phyloP scores from a whole-genome alignment of 129 eudicot species.

The Daucus carota region DNA sequence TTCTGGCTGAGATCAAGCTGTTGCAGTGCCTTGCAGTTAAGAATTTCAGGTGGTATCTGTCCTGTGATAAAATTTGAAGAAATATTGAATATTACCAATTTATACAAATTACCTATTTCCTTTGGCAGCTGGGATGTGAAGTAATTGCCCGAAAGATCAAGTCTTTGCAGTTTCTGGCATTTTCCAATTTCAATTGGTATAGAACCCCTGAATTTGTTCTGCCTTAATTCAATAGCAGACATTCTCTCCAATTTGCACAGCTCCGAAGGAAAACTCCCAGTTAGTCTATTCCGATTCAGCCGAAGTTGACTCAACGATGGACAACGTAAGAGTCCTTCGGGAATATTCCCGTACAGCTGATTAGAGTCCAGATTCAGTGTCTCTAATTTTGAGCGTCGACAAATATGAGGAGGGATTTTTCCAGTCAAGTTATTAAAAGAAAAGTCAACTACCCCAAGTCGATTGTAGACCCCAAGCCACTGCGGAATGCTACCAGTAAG shows the following conservation, averaged over 20 bases:
- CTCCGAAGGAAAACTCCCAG: slow-evolving; percentile 72
- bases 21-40: slow-evolving; percentile 70
- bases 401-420: slow-evolving; percentile 63
- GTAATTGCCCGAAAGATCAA: slow-evolving; percentile 68
- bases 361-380: slow-evolving; percentile 63
- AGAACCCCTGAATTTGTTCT: slow-evolving; percentile 69
- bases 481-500: slow-evolving; percentile 74
- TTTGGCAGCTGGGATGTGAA: slow-evolving; percentile 55
- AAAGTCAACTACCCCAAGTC: slow-evolving; percentile 85
- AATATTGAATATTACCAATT: slow-evolving; percentile 65
- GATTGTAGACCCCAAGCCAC: slow-evolving; percentile 55
- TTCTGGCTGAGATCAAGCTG: slow-evolving; percentile 82
- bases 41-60: slow-evolving; percentile 54
- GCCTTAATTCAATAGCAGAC: slow-evolving; percentile 70
- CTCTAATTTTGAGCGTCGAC: slow-evolving; percentile 56
- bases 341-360: slow-evolving; percentile 59
- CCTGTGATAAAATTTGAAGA: slow-evolving; percentile 71
- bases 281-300: slow-evolving; percentile 45
- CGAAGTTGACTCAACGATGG: slow-evolving; percentile 67
- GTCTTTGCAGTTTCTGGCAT: slow-evolving; percentile 69
- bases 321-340: slow-evolving; percentile 52
- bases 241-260: slow-evolving; percentile 55
- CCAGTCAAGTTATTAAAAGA: slow-evolving; percentile 60
- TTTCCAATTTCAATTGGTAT: slow-evolving; percentile 52
- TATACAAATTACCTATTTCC: slow-evolving; percentile 56